Conservation (phyloP, 108 stramenopile species). For the Pseudonitzschia pungens region DNA sequence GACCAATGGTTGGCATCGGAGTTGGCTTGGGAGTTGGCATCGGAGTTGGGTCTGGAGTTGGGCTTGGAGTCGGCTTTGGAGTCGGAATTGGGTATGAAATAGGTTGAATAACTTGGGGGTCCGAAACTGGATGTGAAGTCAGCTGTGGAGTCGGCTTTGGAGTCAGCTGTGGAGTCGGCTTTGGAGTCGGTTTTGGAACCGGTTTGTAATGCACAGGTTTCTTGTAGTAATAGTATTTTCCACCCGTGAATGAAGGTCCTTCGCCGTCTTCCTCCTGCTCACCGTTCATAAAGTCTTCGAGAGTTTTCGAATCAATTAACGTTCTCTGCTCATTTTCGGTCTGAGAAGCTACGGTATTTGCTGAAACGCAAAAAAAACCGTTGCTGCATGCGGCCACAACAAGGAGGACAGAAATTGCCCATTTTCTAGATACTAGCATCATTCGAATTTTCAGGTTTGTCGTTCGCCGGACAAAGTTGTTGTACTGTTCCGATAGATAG, state of each 20-base stretch:
- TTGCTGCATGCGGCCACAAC: not conserved
- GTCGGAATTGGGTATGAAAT: too few species aligned
- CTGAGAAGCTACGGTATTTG: not conserved
- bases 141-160: not conserved
- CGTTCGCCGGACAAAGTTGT: not conserved
- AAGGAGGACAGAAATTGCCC: not conserved
- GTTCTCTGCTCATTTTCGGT: not conserved
- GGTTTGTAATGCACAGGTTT: not conserved
- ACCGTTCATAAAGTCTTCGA: not conserved
- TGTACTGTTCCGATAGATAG: not conserved
- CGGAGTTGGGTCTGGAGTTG: not conserved
- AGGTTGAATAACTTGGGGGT: too few species aligned
- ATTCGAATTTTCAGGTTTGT: not conserved
- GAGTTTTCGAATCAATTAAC: not conserved
- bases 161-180: not conserved
- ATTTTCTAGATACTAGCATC: not conserved
- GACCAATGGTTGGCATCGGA: not conserved
- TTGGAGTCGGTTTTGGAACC: not conserved
- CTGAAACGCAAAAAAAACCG: not conserved
- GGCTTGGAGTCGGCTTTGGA: not conserved
- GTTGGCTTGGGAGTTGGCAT: not conserved
- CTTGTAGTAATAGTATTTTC: not conserved
- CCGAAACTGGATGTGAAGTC: not conserved
- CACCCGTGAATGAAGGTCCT: not conserved
- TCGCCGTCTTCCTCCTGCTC: not conserved